Evolutionary conservation across 2,329 filamentous ascomycete species (phyloP), one percentile per base, ranked within the genome.

Genomic region (Fusarium redolens): DNA sequence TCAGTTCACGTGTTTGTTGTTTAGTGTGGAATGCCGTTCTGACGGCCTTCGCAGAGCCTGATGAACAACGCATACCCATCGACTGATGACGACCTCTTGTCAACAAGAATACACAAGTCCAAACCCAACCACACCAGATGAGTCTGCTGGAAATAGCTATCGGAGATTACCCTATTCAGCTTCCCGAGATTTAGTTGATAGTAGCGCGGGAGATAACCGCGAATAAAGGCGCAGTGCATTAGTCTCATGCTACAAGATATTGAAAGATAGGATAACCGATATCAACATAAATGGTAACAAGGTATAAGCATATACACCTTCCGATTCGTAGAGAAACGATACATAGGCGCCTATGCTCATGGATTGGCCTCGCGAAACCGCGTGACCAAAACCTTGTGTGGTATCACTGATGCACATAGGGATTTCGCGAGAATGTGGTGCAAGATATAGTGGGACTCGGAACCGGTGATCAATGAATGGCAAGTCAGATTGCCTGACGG

Each of bases 151-250:
- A 28, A 22, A n/a, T 15, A 50, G 22, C 14, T 50, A 37, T 14
- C 40, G 40, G 40, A 30, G 45, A 40, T 47, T 69, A 38, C 65
- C 50, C 17, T 33, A 47, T 52, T 17, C 20, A 44, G 40, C 38
- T 41, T 47, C 30, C 59, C 51, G 66, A 69, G 28, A n/a, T 31
- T 41, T 52, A 44, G 28, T 43, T n/a, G 28, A 30, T n/a, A 7
- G 8, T 55, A 28, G 25, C 7, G 40, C 35, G 40, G 58, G 48
- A 45, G 54, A 48, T 51, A 62, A 30, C 17, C 38, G 45, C 33
- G 31, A 61, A 64, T 43, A 51, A 25, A 58, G 58, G 44, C 50
- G 38, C 18, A 28, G 40, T 63, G 64, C 64, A 63, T 68, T 63
- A 63, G 65, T 58, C 33, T 38, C 31, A 37, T 61, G 30, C n/a